A percentile compares a stretch with the other conserved stretches of the same genome.
Conservation (phyloP, 352 stramenopile species). For the Phytopythium mirpurense region DNA sequence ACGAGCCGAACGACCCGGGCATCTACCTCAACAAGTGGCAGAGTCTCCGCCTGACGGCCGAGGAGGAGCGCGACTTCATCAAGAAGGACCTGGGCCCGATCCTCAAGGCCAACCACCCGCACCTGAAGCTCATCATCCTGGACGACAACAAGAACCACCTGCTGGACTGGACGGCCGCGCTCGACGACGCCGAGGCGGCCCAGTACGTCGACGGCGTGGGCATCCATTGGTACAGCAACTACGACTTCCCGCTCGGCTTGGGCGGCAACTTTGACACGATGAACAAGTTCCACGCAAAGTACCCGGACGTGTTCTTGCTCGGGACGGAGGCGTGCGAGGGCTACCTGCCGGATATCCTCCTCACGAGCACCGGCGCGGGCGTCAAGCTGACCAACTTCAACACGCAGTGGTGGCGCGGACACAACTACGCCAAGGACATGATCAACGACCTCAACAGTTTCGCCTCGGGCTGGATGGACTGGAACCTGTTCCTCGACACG, state of each 20-base stretch:
- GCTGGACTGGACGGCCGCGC: slow-evolving; percentile 23
- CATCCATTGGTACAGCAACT: slow-evolving; percentile 75
- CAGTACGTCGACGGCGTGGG: slow-evolving; percentile 76
- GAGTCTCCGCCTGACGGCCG: slow-evolving; percentile 29
- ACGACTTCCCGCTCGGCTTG: slow-evolving; percentile 25
- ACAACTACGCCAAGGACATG: slow-evolving; percentile 58
- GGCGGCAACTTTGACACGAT: slow-evolving; percentile 33
- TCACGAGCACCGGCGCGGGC: slow-evolving; percentile 24
- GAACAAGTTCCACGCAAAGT: slow-evolving; percentile 24
- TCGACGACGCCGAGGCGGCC: slow-evolving; percentile 27
- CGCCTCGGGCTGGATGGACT: slow-evolving; percentile 63
- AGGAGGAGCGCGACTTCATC: slow-evolving; percentile 49
- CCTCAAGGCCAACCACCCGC: slow-evolving; percentile 52
- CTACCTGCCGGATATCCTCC: slow-evolving; percentile 29
- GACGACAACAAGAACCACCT: slow-evolving; percentile 74
- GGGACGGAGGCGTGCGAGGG: slow-evolving; percentile 58
- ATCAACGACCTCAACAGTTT: slow-evolving; percentile 57
- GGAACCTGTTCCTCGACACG: slow-evolving; percentile 59
- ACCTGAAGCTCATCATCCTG: slow-evolving; percentile 69
- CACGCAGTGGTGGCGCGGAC: slow-evolving; percentile 32
- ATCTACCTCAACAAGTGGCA: slow-evolving; percentile 36
- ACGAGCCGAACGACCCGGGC: slow-evolving; percentile 47
- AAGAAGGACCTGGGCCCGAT: slow-evolving; percentile 61
- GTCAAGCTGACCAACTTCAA: slow-evolving; percentile 27
- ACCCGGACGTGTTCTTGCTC: slow-evolving; percentile 58